Evolutionary conservation across 768 basidiomycete genomes (phyloP), one percentile per base, ranked within the genome.

Genomic region (Pisolithus albus): DNA sequence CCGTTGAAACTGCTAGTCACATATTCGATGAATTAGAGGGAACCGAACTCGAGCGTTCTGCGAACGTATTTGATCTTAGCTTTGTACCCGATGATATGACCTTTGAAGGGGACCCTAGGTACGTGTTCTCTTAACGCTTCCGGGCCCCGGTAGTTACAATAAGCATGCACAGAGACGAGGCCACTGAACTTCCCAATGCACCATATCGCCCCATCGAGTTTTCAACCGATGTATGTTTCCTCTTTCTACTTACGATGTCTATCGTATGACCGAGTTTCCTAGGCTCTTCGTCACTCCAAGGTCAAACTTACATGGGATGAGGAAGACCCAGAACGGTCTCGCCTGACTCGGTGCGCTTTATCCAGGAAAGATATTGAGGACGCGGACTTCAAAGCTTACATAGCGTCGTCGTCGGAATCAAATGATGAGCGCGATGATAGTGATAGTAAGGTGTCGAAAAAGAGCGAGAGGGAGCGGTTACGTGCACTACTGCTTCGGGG

Each of bases 271-370:
- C 53, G 13, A 34, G 36, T 32, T 13, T 7, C 26, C 6, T 56
- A 97, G 93, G 95, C 95, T 9, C 80, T 99, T 5, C 87, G 95
- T 5, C 94, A 98, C 65, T 99, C 96, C 13, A 96, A 92, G 74
- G 95, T 98, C 53, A 96, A 91, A 62, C 78, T 98, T 30, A 96
- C 94, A 5, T 99, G 96, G 96, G 96, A 99, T 58, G 90, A 93
- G 50, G 96, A 98, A 66, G 94, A 98, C 58, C 85, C 89, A 0
- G 88, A 93, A 61, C 85, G 95, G 38, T 78, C 76, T 51, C 82
- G 82, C 41, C 60, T 93, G 46, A 91, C 93, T 1, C 82, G 92
- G 43, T 85, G 92, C 19, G 73, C 75, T 1, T 72, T 96, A 39
- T 81, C 88, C 0, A 78, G 79, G 49, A 84, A 92, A 62, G 92